A percentile compares a stretch with the other conserved stretches of the same genome.
phyloP scores from a whole-genome alignment of 495 filamentous ascomycete genomes.

The Neurospora sp. region DNA sequence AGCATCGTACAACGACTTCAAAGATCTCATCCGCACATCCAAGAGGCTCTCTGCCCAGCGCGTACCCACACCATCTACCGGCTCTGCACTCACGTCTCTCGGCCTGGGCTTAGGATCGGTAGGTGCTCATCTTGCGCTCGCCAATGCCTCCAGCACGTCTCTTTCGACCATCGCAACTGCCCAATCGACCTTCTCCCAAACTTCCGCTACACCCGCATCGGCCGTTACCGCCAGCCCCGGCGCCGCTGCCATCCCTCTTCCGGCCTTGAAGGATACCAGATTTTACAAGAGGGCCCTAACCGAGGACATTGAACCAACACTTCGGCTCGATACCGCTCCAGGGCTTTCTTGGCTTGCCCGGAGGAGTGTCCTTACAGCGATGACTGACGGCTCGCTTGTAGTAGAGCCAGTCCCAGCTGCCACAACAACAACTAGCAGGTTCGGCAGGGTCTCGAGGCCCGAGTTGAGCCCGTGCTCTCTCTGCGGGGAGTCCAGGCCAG shows the following conservation, averaged over 20 bases:
- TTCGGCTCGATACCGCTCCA: conserved; percentile 79
- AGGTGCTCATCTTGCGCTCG: conserved; percentile 18
- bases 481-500: conserved; percentile 73
- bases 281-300: conserved; percentile 83
- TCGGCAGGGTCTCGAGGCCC: conserved; percentile 43
- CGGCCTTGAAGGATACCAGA: conserved; percentile 68
- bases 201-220: conserved; percentile 42
- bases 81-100: conserved; percentile 27
- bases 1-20: conserved; percentile 74
- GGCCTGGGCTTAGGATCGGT: conserved; percentile 39
- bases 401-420: conserved; percentile 73
- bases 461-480: conserved; percentile 68
- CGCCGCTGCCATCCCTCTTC: conserved; percentile 17
- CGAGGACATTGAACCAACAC: conserved; percentile 91
- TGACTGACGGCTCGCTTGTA: conserved; percentile 76
- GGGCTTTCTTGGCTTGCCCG: conserved; percentile 89
- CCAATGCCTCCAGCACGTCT: conserved; percentile 33
- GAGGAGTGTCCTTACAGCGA: conserved; percentile 67
- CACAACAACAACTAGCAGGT: conserved; percentile 19
- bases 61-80: conserved; percentile 11
- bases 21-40: conserved; percentile 59
- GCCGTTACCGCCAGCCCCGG: conserved; percentile 31
- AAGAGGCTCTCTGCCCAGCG: conserved; percentile 39
- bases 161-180: conserved; percentile 28
- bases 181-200: conserved; percentile 35